Base-by-base conservation (phyloP, 2,329 filamentous ascomycete genomes). In the Aspergillus sp. region DNA sequence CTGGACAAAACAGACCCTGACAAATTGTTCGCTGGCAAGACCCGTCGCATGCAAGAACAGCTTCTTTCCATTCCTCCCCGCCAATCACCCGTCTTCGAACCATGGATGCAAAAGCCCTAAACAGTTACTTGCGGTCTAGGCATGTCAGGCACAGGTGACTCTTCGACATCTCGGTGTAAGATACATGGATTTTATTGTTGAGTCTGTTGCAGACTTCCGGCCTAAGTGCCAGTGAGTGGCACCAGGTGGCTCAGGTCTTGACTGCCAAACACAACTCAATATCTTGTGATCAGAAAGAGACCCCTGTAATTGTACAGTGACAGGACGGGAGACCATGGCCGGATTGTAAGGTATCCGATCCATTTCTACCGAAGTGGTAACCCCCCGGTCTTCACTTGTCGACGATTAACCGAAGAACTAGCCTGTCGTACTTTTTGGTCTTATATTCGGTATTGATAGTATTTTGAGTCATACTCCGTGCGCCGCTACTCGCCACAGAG, bases 11-110 rank as follows among this genome's bases (percentile, higher is more conserved):
- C 53, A 19, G 51, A 47, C 27, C 41, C 51, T 61, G 60, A 65
- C 63, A 63, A 65, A 63, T 63, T 56, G 41, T 54, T 54, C 46
- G 51, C 41, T 56, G 61, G 55, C 58, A 60, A 54, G 63, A 64
- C 52, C 51, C 61, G 58, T 65, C 54, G 58, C 49, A 64, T 56
- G 57, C 55, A 48, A 45, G 50, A 44, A 54, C 22, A 33, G 51
- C 52, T 39, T 37, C 30, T 46, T 54, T 44, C 19, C 48, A 33
- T 37, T 54, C 47, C 45, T 15, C 11, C 22, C 20, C n/a, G 41
- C 54, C 54, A 57, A 57, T 57, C 48, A 30, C 34, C 8, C 40
- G 27, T n/a, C 6, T 41, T 17, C 42, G 33, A 13, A n/a, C 17
- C 40, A 19, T 30, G 12, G 39, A 42, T 33, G 41, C 30, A 40